phyloP scores from a whole-genome alignment of 2,329 filamentous ascomycete genomes.

The Hymenoscyphus fraxineus region DNA sequence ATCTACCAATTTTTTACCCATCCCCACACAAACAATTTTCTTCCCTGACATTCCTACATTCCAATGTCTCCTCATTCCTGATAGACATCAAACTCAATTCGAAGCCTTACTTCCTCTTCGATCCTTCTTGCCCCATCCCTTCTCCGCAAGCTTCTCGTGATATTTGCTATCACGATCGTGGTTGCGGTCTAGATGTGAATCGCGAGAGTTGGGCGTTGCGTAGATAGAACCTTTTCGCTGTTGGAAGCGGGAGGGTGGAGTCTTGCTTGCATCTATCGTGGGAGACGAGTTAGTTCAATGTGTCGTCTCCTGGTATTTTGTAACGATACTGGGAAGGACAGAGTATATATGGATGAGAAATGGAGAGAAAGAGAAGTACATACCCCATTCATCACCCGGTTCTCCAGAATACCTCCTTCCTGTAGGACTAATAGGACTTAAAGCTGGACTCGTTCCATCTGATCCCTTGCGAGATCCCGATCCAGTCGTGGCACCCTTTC shows the following conservation, averaged over 20 bases:
- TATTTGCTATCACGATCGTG: conserved; percentile 51
- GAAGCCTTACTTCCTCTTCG: conserved; percentile 12
- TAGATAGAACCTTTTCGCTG: conserved; percentile 67
- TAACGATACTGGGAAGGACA: neutral
- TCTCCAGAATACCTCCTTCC: conserved; percentile 5
- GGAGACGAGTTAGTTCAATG: neutral
- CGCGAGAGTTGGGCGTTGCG: conserved; percentile 60
- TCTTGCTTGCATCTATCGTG: conserved; percentile 58
- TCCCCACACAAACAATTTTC: too few species aligned
- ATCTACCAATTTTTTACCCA: too few species aligned
- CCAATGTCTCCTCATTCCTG: too few species aligned
- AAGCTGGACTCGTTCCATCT: neutral
- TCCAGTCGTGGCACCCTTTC: neutral
- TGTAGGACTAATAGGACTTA: neutral
- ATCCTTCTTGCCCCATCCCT: conserved; percentile 27
- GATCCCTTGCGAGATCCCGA: neutral
- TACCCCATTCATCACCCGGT: conserved; percentile 16
- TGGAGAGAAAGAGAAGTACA: neutral
- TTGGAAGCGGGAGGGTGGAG: conserved; percentile 64
- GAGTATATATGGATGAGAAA: neutral
- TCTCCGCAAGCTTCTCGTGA: conserved; percentile 56
- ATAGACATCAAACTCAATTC: neutral
- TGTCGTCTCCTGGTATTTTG: neutral
- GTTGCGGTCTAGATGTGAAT: conserved; percentile 60
- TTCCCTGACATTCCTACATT: too few species aligned